Base-by-base conservation (phyloP, 768 basidiomycete genomes). In the Leccinum uliginosum region DNA sequence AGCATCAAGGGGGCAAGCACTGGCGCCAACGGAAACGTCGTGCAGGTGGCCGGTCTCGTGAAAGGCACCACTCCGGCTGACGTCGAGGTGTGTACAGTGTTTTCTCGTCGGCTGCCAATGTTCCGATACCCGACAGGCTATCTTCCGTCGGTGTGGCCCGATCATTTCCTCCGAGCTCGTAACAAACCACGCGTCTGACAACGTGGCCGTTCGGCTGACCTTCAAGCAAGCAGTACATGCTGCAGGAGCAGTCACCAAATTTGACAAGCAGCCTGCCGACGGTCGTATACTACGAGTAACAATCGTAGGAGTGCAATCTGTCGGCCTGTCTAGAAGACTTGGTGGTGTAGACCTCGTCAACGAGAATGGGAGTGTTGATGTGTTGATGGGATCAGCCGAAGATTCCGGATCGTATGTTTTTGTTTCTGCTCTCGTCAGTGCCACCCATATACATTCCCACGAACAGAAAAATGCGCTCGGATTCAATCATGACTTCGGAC, bases 381-480 rank as follows among this genome's bases (percentile, higher is more conserved):
- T 86, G 0, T 75, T 90, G 32, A 86, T 90, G 82, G 74, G 78
- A 32, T 70, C 75, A 8, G 63, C 63, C 7, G 73, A 69, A 14
- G 72, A 74, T 24, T 72, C 70, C n/a, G 78, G 78, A 54, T 86
- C 87, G 87, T 89, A 66, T 73, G 70, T 62, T 2, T 3, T 17
- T 6, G 26, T 9, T n/a, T 14, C 9, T 5, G 14, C 14, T 0
- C 23, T n/a, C 17, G 29, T 19, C 5, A 27, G 9, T 17, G n/a
- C 15, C 47, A 24, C 29, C 21, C 30, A n/a, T 21, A 11, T 11
- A 4, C 19, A 14, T 50, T 10, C 19, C 10, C 6, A 11, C n/a
- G 11, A 30, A 51, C 63, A 93, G 91, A 58, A 93, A 92, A 82
- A 78, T 94, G 78, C 88, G 91, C 53, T 93, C 91, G 3, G 91